phyloP scores from a whole-genome alignment of 305 asterid species.

The Fraxinus latifolia region DNA sequence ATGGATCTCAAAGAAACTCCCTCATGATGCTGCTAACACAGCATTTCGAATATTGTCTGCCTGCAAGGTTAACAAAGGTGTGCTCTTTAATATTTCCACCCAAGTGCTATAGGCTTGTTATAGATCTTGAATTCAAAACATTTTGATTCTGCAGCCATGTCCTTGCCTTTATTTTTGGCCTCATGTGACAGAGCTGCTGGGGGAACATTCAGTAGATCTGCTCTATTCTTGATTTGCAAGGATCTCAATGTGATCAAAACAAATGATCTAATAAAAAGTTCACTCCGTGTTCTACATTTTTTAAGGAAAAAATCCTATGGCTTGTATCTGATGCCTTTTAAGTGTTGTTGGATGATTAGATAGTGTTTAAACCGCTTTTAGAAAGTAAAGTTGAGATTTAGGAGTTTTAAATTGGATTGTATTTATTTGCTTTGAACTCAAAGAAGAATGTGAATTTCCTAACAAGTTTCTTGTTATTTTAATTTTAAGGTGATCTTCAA shows the following conservation, averaged over 20 bases:
- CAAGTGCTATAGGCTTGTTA: not conserved
- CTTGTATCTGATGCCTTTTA: not conserved
- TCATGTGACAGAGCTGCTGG: not conserved
- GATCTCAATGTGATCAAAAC: not conserved
- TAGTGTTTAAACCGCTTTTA: not conserved
- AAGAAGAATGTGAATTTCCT: not conserved
- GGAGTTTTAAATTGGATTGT: not conserved
- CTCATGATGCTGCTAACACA: slow-evolving; percentile 66
- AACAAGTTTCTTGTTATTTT: not conserved
- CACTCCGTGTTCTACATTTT: not conserved
- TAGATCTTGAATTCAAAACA: not conserved
- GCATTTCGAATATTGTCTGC: slow-evolving; percentile 85
- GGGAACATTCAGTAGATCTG: not conserved
- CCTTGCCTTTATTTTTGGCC: not conserved
- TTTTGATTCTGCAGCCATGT: not conserved
- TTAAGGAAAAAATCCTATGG: not conserved
- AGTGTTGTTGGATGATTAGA: not conserved
- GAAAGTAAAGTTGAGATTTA: not conserved
- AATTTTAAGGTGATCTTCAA: not conserved
- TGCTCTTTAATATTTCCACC: not conserved
- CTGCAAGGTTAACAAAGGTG: slow-evolving; percentile 96
- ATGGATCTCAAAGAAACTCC: slow-evolving; percentile 78
- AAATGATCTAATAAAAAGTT: not conserved
- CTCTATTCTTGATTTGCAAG: not conserved
- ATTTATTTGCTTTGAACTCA: not conserved